Percentiles rank a stretch among this genome's conserved stretches.
Evolutionary conservation across 1,284 basidiomycete species (phyloP).

Genomic region (Trichosporon ovoides): DNA sequence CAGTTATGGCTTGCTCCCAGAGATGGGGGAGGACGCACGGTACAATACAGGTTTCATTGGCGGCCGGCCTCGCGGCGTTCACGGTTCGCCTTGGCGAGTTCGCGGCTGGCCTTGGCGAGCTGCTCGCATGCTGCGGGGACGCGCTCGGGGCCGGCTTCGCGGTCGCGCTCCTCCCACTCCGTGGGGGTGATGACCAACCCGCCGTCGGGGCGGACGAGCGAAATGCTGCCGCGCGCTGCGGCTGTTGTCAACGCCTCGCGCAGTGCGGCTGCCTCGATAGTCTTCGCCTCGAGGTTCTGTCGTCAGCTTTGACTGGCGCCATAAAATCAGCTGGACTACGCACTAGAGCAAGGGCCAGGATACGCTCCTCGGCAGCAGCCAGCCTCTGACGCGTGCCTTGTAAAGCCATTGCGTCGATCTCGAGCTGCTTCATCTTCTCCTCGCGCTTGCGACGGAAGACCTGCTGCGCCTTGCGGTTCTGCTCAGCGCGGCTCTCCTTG

Average conservation of each 20-base stretch:
- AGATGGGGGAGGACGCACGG: background rate
- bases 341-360: constrained; percentile 34
- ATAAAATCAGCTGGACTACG: constrained; percentile 12
- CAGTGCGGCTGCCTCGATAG: constrained; percentile 30
- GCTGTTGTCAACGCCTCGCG: constrained; percentile 24
- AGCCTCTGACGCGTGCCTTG: constrained; percentile 24
- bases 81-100: constrained; percentile 10
- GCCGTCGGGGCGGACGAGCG: constrained; percentile 21
- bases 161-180: constrained; percentile 17
- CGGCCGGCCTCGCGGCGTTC: background rate
- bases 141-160: constrained; percentile 6
- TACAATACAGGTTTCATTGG: background rate
- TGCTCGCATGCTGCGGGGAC: constrained; percentile 16
- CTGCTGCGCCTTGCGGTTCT: constrained; percentile 47
- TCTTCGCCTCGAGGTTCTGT: constrained; percentile 28
- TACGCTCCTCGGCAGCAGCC: constrained; percentile 25
- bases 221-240: constrained; percentile 9
- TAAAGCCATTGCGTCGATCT: constrained; percentile 32
- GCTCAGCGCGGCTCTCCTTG: constrained; percentile 38
- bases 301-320: background rate
- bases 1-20: background rate
- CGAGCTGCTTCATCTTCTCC: constrained; percentile 45
- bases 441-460: constrained; percentile 43
- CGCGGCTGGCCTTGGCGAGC: constrained; percentile 18
- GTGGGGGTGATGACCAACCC: constrained; percentile 18